Evolutionary conservation across 768 basidiomycete genomes (phyloP).

Genomic region (Infundibulicybe gibba): DNA sequence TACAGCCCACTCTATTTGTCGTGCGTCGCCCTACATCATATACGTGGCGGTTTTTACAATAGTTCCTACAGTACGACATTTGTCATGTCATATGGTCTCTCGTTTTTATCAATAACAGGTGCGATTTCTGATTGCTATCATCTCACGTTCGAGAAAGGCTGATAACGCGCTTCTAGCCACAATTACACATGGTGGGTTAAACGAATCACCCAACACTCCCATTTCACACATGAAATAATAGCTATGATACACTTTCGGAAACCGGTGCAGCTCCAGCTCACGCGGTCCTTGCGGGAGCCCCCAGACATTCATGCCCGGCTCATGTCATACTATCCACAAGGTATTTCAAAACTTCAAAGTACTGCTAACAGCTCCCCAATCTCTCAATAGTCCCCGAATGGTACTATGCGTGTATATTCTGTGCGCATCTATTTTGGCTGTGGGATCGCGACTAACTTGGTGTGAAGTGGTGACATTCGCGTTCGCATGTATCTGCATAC

Average conservation of each 20-base stretch:
- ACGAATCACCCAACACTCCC: background rate
- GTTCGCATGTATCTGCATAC: constrained; percentile 57
- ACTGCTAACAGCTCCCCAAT: too few species aligned
- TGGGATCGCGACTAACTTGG: background rate
- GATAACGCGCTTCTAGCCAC: constrained; percentile 25
- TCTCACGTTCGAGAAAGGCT: background rate
- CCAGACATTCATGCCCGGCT: constrained; percentile 60
- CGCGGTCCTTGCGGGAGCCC: constrained; percentile 47
- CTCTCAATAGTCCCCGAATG: constrained; percentile 48
- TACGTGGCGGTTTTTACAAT: background rate
- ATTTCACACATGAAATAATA: constrained; percentile 6
- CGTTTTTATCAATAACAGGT: constrained; percentile 64
- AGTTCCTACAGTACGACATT: constrained; percentile 41
- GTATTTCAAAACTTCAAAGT: constrained; percentile 11
- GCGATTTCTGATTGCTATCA: constrained; percentile 6
- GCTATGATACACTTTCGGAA: constrained; percentile 54
- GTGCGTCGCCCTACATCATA: constrained; percentile 19
- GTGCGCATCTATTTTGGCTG: constrained; percentile 13
- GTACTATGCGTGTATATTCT: constrained; percentile 55
- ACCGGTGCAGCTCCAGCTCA: constrained; percentile 51
- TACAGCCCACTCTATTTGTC: constrained; percentile 47
- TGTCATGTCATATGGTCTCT: constrained; percentile 52
- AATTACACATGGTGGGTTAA: constrained; percentile 36
- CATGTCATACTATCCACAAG: constrained; percentile 52
- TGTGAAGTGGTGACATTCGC: constrained; percentile 46